These are phyloP conservation scores for Nemania sp. DNA, from an alignment of 2,329 filamentous ascomycete species.

Conservation along the genomic window DNA sequence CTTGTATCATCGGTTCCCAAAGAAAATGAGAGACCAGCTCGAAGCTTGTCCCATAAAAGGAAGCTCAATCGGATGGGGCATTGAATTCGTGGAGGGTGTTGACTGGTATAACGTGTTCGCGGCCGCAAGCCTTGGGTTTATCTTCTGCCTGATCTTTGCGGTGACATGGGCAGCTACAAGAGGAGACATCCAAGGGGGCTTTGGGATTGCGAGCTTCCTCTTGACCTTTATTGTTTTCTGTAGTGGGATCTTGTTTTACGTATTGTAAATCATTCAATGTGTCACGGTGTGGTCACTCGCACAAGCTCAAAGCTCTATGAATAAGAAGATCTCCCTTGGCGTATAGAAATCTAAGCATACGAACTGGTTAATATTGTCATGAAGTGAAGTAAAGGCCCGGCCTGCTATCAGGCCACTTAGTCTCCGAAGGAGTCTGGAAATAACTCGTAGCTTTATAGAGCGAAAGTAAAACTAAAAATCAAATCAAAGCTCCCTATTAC, in stretches of 20 bases:
- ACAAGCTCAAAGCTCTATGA: too few species aligned
- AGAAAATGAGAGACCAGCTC: constrained; percentile 33
- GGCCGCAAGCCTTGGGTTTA: constrained; percentile 26
- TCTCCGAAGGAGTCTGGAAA: too few species aligned
- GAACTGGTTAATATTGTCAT: too few species aligned
- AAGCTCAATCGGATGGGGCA: constrained; percentile 34
- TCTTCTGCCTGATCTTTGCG: constrained; percentile 27
- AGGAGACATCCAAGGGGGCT: constrained; percentile 35
- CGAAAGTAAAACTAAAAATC: too few species aligned
- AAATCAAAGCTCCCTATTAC: too few species aligned
- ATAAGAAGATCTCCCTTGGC: too few species aligned
- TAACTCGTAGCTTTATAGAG: too few species aligned
- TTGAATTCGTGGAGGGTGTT: constrained; percentile 35
- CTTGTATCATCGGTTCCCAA: constrained; percentile 32
- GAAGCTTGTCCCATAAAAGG: constrained; percentile 30
- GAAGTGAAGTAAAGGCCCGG: too few species aligned
- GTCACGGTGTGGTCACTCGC: too few species aligned
- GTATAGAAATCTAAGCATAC: too few species aligned
- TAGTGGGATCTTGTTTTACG: constrained; percentile 23
- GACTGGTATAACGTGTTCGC: constrained; percentile 30
- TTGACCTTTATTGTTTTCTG: constrained; percentile 33
- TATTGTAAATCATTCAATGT: background rate
- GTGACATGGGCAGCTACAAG: constrained; percentile 29
- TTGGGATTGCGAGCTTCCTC: constrained; percentile 35
- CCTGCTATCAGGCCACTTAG: too few species aligned